These are phyloP conservation scores for Nicotiana knightiana DNA, from an alignment of 257 asterid species.

Conservation along the genomic window DNA sequence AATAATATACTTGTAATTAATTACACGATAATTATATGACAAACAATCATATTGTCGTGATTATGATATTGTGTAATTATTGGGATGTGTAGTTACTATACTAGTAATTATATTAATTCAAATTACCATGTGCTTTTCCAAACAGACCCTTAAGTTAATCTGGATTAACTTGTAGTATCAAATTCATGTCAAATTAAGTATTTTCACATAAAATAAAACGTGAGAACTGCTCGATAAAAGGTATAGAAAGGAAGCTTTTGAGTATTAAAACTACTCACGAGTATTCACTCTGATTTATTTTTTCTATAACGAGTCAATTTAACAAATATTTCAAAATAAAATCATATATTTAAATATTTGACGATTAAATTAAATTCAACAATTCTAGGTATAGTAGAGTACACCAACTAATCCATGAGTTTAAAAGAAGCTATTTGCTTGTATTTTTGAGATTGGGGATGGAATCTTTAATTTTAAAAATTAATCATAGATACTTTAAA, in stretches of 20 bases:
- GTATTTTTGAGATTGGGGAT: not conserved
- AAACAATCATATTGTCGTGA: no score
- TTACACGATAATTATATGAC: no score
- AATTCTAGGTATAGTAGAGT: not conserved
- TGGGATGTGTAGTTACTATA: no score
- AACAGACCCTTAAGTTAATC: no score
- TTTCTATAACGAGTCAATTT: not conserved
- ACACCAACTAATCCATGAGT: not conserved
- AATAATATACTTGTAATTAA: no score
- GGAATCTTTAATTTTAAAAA: not conserved
- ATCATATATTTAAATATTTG: not conserved
- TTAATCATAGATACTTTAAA: not conserved
- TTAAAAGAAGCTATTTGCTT: not conserved
- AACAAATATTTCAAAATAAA: not conserved
- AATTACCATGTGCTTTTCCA: rapidly evolving
- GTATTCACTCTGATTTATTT: not conserved
- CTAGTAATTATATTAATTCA: no score
- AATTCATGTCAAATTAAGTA: no score
- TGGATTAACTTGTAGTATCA: no score
- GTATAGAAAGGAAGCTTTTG: not conserved
- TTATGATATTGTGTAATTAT: no score
- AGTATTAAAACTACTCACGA: not conserved
- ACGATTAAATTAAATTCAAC: not conserved
- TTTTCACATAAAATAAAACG: no score
- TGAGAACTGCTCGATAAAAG: no score